Evolutionary conservation across 805 yeast genomes (phyloP).

Genomic region (Candida patagonica): DNA sequence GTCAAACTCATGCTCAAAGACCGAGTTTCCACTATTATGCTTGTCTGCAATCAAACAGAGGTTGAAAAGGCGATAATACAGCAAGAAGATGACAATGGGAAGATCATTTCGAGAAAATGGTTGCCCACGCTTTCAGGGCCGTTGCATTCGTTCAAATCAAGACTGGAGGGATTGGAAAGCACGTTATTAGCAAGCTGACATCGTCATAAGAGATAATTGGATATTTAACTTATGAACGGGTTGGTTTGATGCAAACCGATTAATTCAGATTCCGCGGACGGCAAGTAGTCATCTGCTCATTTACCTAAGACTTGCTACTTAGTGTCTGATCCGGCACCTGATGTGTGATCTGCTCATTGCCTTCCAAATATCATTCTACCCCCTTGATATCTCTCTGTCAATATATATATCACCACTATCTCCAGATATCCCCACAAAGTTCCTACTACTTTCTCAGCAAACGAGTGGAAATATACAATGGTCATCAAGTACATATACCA

Average conservation of each 20-base stretch:
- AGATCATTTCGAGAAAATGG: neutral
- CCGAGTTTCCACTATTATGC: conserved; percentile 2
- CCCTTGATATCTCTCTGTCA: neutral
- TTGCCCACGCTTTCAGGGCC: neutral
- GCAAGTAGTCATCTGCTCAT: too few species aligned
- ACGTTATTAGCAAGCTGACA: too few species aligned
- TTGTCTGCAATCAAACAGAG: conserved; percentile 8
- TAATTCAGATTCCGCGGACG: too few species aligned
- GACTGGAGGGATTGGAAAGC: neutral
- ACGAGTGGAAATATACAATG: conserved; percentile 73
- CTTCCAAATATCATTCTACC: neutral
- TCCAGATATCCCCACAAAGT: conserved; percentile 51
- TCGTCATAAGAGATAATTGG: too few species aligned
- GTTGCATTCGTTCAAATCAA: neutral
- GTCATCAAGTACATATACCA: conserved; percentile 85
- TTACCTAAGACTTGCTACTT: too few species aligned
- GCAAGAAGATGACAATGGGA: neutral
- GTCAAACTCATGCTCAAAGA: conserved; percentile 9
- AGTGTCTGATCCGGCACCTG: neutral
- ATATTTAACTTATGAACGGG: too few species aligned
- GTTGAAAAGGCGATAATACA: conserved; percentile 2
- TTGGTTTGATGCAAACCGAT: too few species aligned
- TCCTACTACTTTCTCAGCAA: conserved; percentile 67
- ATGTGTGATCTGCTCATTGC: neutral
- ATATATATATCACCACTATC: conserved; percentile 36